Evolutionary conservation across 768 basidiomycete genomes (phyloP).

Genomic region (Mycena venus): DNA sequence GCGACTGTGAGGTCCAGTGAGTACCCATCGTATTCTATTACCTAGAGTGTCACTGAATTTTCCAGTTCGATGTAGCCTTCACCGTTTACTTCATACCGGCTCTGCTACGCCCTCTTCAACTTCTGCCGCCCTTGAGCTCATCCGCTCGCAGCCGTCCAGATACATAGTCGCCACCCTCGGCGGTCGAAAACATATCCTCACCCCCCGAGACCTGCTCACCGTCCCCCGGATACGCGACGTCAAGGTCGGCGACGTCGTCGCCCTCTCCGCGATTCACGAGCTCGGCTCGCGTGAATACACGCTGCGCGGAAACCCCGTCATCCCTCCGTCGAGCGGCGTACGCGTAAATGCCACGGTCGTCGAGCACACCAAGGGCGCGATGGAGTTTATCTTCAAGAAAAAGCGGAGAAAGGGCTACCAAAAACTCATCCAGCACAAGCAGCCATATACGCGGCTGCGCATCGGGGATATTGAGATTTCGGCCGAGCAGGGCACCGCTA

Average conservation of each 20-base stretch:
- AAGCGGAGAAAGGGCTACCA: slow-evolving; percentile 99
- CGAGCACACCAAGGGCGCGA: slow-evolving; percentile 95
- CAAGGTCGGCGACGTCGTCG: slow-evolving; percentile 86
- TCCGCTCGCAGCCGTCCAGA: slow-evolving; percentile 92
- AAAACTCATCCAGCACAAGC: slow-evolving; percentile 94
- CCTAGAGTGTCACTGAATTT: neutral
- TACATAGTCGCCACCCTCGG: slow-evolving; percentile 93
- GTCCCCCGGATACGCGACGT: slow-evolving; percentile 91
- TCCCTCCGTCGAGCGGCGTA: slow-evolving; percentile 73
- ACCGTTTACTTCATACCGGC: slow-evolving; percentile 35
- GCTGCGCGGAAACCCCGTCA: slow-evolving; percentile 81
- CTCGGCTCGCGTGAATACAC: slow-evolving; percentile 97
- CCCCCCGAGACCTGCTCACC: slow-evolving; percentile 93
- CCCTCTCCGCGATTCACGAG: slow-evolving; percentile 90
- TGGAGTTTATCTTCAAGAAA: slow-evolving; percentile 96
- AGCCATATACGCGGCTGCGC: slow-evolving; percentile 94
- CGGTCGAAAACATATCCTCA: slow-evolving; percentile 89
- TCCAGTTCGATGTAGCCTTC: slow-evolving; percentile 31
- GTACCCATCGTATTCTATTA: neutral
- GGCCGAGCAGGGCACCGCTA: neutral
- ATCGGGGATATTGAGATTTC: slow-evolving; percentile 82
- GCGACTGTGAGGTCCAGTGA: slow-evolving; percentile 19
- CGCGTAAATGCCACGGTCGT: slow-evolving; percentile 91
- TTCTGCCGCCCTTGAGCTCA: slow-evolving; percentile 79
- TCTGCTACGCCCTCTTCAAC: slow-evolving; percentile 52